These are phyloP conservation scores for Aspergillus sp. DNA, from an alignment of 2,329 filamentous ascomycete species.

Conservation along the genomic window DNA sequence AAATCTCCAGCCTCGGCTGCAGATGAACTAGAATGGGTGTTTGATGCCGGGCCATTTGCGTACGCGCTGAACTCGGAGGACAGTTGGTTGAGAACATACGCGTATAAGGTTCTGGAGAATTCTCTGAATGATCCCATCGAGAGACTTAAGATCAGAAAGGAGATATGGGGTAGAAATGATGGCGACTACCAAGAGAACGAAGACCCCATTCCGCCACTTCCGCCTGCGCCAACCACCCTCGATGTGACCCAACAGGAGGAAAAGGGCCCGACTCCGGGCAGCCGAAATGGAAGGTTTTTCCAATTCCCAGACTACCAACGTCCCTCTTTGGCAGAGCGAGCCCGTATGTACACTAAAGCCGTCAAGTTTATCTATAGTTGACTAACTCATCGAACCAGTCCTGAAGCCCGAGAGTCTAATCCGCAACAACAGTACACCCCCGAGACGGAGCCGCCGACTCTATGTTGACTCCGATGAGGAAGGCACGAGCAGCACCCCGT, in stretches of 20 bases:
- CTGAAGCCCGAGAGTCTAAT: no score
- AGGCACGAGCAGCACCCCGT: background rate
- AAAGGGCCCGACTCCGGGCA: background rate
- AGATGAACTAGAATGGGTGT: slow-evolving; percentile 14
- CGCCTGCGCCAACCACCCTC: slow-evolving; percentile 9
- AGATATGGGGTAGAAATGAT: slow-evolving; percentile 8
- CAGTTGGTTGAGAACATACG: slow-evolving; percentile 18
- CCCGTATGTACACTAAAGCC: background rate
- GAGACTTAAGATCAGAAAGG: slow-evolving; percentile 15
- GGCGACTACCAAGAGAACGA: slow-evolving; percentile 6
- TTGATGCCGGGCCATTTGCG: slow-evolving; percentile 19
- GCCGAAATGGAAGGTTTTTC: background rate
- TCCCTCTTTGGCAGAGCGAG: slow-evolving; percentile 6
- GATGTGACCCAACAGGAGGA: background rate
- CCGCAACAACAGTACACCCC: background rate
- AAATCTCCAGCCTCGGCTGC: background rate
- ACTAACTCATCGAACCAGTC: background rate
- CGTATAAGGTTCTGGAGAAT: slow-evolving; percentile 19
- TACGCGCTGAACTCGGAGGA: slow-evolving; percentile 2
- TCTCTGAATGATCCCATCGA: slow-evolving; percentile 14
- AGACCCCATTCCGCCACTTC: slow-evolving; percentile 24
- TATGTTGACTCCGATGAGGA: background rate
- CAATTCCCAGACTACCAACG: slow-evolving; percentile 11
- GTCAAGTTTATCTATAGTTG: background rate
- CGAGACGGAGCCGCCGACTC: no score